Base-by-base conservation (phyloP, 805 yeast species). In the Wickerhamomyces ciferrii region DNA sequence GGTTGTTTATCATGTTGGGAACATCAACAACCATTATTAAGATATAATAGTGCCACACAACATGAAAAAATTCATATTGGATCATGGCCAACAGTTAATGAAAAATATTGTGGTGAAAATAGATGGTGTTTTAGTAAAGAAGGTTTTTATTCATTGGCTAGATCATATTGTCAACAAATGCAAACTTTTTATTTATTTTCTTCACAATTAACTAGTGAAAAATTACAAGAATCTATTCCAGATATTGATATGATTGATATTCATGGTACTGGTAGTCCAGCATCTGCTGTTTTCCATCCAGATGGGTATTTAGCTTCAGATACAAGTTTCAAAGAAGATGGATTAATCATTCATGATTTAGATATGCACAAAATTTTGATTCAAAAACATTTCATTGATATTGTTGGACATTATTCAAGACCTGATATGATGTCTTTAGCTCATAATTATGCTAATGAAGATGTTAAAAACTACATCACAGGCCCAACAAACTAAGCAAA, bases 1-100 rank as follows among this genome's bases (percentile, higher is more conserved):
- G 60, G 60, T 7, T 55, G 53, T 2, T 53, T 48, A 14, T 50
- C 51, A 20, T 57, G 60, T 44, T 55, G 61, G 58, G 61, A 57
- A 27, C 55, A 53, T 46, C 51, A 44, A 39, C 53, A 54, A 54
- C 60, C 60, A 6, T 45, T 56, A 23, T 43, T 47, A 19, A 45
- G 51, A 25, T 53, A 51, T 10, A 35, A 52, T n/a, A 43, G 41
- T 32, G 51, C 53, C 25, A 48, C 53, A 7, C 54, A 56, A 42
- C 48, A 49, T 6, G 27, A 54, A 15, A 47, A 49, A 32, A 46
- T 56, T 23, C 55, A 53, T 40, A 42, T 50, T 39, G 58, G 58
- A 2, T 53, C 59, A 52, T 56, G 60, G 60, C 46, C 46, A 24
- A 8, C 25, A 5, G 5, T 36, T 3, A 18, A 15, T 18, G 24